Evolutionary conservation across 106 monocot species (phyloP), one percentile per base, ranked within the genome.

Genomic region (Allium cepa): DNA sequence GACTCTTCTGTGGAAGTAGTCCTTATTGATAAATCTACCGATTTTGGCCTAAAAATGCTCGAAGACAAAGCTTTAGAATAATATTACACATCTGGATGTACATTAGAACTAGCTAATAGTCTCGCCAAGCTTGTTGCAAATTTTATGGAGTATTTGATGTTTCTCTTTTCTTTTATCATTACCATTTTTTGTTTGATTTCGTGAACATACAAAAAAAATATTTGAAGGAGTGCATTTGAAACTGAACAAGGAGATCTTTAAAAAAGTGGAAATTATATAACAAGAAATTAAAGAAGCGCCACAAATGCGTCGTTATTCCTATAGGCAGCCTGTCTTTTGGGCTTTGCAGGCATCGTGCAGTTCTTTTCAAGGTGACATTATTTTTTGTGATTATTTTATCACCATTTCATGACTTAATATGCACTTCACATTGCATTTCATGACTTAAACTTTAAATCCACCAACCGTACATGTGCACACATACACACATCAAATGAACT

Each of bases 1-100:
- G 84, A 87, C 11, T 87, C 87, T 10, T 87, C 82, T 2, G 73
- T 91, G 79, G 87, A 87, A 56, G 91, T 91, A 63, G 75, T 83
- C 8, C 72, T 82, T 67, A 50, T 91, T 56, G 84, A 91, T 56
- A 82, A 59, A 60, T 17, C 51, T 63, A 49, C 14, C 26, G 91
- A 91, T 82, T 26, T 72, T 47, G 56, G 59, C 14, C 81, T 91
- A 47, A 75, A 27, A 14, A 64, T 78, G n/a, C 77, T 91, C 18
- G 87, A 91, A 67, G 74, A 69, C 17, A 87, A 63, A 71, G 91
- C 91, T 14, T 51, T 80, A 9, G 65, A 66, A 26, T 72, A 82
- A 27, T 78, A 22, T 55, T 47, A 71, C 68, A 69, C 69, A 13
- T 73, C 18, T 51, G 91, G 84, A 60, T 27, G 79, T 57, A 73